Percentiles rank a stretch among this genome's conserved stretches.
Evolutionary conservation across 208 protist species (phyloP).

Genomic region (Chromosphaera perkinsii): DNA sequence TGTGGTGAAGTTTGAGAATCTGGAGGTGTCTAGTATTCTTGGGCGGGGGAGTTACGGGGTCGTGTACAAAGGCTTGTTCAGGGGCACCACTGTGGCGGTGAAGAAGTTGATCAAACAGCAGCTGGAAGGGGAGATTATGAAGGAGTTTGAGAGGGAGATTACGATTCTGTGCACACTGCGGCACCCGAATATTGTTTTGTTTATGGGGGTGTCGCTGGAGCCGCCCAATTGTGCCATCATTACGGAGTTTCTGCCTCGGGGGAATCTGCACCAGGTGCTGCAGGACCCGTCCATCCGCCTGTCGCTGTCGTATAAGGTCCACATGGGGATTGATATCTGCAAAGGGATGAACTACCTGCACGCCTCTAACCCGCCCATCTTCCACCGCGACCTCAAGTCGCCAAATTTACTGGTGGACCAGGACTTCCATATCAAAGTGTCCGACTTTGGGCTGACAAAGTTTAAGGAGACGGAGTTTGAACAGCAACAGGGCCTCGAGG

Average conservation of each 20-base stretch:
- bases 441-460: not conserved
- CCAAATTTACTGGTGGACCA: slow-evolving; percentile 23
- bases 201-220: slow-evolving; percentile 27
- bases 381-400: slow-evolving; percentile 26
- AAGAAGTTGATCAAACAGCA: slow-evolving; percentile 14
- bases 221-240: slow-evolving; percentile 16
- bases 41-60: slow-evolving; percentile 24
- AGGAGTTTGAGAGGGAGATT: slow-evolving; percentile 22
- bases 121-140: not conserved
- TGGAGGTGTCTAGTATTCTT: slow-evolving; percentile 1
- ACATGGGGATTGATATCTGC: slow-evolving; percentile 20
- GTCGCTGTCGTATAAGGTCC: not conserved
- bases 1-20: slow-evolving; percentile 24
- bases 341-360: slow-evolving; percentile 27
- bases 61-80: slow-evolving; percentile 24
- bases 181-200: slow-evolving; percentile 31
- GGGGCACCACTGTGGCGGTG: slow-evolving; percentile 22
- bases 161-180: slow-evolving; percentile 9
- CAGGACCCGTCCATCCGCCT: not conserved
- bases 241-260: slow-evolving; percentile 19
- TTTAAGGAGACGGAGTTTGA: not conserved
- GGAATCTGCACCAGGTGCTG: slow-evolving; percentile 5
- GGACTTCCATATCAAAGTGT: slow-evolving; percentile 23
- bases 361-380: slow-evolving; percentile 18
- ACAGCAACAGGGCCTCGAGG: not conserved